These are phyloP conservation scores for Phytophthora sojae DNA, from an alignment of 352 stramenopile genomes.

Conservation along the genomic window DNA sequence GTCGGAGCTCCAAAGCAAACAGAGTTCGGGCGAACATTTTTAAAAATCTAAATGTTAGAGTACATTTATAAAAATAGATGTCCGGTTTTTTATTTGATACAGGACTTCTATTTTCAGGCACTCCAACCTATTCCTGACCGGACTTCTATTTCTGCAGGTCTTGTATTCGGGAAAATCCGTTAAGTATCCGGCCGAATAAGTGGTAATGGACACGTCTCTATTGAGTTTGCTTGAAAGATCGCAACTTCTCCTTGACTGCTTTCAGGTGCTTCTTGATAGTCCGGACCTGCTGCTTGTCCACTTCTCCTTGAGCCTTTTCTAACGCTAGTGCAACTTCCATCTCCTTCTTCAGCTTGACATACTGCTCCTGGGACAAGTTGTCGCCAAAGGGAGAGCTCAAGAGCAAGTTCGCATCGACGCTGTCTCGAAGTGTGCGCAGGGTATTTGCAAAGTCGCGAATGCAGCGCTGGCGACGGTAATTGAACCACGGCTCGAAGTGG, in stretches of 20 bases:
- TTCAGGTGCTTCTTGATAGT: constrained; percentile 58
- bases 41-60: too few relatives aligned
- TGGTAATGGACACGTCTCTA: constrained; percentile 23
- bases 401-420: constrained; percentile 43
- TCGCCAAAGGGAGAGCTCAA: constrained; percentile 54
- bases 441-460: constrained; percentile 72
- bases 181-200: not conserved
- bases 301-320: constrained; percentile 42
- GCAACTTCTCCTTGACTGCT: constrained; percentile 54
- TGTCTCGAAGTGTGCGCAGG: constrained; percentile 60
- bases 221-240: constrained; percentile 34
- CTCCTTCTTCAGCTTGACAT: constrained; percentile 52
- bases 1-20: too few relatives aligned
- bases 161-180: too few relatives aligned
- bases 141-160: too few relatives aligned
- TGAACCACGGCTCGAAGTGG: constrained; percentile 85
- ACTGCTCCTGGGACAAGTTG: constrained; percentile 55
- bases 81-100: too few relatives aligned
- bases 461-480: constrained; percentile 69
- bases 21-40: too few relatives aligned
- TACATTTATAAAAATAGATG: too few relatives aligned
- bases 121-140: too few relatives aligned
- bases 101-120: too few relatives aligned
- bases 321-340: constrained; percentile 50
- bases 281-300: constrained; percentile 52